Evolutionary conservation across 2,329 filamentous ascomycete species (phyloP).

Genomic region (Rosellinia necatrix): DNA sequence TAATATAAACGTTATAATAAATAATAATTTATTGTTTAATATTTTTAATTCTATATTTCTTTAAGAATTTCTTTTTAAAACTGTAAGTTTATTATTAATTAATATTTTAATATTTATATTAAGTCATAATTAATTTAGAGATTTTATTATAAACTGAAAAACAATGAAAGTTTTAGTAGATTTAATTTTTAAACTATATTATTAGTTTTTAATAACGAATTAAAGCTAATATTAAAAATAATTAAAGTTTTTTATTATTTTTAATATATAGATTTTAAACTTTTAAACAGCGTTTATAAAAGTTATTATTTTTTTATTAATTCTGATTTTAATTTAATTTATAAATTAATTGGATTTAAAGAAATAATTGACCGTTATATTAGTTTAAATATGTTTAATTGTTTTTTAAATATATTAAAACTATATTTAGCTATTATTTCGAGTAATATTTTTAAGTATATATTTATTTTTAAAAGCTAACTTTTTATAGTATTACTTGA

Average conservation of each 20-base stretch:
- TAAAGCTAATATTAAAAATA: constrained; percentile 1
- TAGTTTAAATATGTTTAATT: constrained; percentile 2
- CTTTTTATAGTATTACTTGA: background rate
- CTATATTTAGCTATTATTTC: too few relatives aligned
- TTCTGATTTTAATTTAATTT: too few relatives aligned
- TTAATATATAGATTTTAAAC: background rate
- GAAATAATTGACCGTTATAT: too few relatives aligned
- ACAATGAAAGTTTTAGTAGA: background rate
- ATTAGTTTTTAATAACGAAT: too few relatives aligned
- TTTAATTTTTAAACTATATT: background rate
- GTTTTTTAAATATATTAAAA: background rate
- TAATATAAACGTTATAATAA: too few relatives aligned
- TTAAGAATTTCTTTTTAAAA: too few relatives aligned
- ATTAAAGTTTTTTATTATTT: background rate
- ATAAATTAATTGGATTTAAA: background rate
- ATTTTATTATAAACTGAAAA: background rate
- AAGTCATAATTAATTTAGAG: background rate
- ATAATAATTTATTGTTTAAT: too few relatives aligned
- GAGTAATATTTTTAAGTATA: background rate
- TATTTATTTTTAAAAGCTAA: background rate
- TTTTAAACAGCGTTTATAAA: too few relatives aligned
- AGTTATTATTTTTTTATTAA: too few relatives aligned
- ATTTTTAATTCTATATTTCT: too few relatives aligned
- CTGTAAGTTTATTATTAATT: too few relatives aligned
- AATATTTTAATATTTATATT: background rate